Evolutionary conservation across 345 rosid species (phyloP).

Genomic region (Sonneratia caseolaris): DNA sequence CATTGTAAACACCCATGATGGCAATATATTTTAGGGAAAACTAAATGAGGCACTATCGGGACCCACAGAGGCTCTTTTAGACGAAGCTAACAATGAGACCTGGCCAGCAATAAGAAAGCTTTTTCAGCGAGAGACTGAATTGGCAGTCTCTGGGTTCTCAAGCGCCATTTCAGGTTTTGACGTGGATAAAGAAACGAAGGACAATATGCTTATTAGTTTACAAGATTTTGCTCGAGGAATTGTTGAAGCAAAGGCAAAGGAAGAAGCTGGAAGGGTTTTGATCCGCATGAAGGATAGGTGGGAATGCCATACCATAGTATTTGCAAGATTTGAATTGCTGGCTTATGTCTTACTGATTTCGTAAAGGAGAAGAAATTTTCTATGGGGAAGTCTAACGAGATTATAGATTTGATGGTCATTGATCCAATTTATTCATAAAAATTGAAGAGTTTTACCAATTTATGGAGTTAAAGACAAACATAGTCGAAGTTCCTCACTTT

Average conservation of each 20-base stretch:
- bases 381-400: not conserved
- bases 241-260: slow-evolving; percentile 84
- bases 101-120: slow-evolving; percentile 90
- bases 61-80: slow-evolving; percentile 89
- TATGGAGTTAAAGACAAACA: not conserved
- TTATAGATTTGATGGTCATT: not conserved
- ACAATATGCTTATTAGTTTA: slow-evolving; percentile 48
- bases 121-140: slow-evolving; percentile 48
- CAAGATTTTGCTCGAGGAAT: slow-evolving; percentile 57
- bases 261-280: slow-evolving; percentile 84
- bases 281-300: slow-evolving; percentile 94
- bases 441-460: not conserved
- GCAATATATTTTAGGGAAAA: slow-evolving; percentile 40
- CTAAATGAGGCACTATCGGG: slow-evolving; percentile 62
- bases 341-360: not conserved
- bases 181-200: slow-evolving; percentile 55
- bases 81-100: slow-evolving; percentile 73
- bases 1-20: not conserved
- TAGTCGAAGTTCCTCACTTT: not conserved
- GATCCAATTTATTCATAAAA: not conserved
- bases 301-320: not conserved
- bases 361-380: not conserved
- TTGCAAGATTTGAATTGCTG: not conserved
- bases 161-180: slow-evolving; percentile 68
- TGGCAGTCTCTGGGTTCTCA: slow-evolving; percentile 61